Base-by-base conservation (phyloP, 148 eudicot species). In the Silene conica region DNA sequence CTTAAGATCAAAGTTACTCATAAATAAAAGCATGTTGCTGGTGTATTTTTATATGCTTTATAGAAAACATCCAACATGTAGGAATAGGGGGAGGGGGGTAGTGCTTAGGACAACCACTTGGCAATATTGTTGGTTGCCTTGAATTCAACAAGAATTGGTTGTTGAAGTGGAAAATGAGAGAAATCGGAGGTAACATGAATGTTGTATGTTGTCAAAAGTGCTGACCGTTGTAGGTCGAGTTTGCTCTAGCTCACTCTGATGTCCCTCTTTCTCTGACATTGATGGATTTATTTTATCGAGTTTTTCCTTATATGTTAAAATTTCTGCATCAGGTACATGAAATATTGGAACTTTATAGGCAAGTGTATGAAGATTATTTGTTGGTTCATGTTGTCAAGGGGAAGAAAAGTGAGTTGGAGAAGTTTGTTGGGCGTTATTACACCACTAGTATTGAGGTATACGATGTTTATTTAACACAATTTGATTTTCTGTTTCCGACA, bases 391-490 rank as follows among this genome's bases (percentile, higher is more conserved):
- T 96, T 43, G 67, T 92, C 31, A 92, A 89, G 82, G 97, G 99
- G 9, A 92, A 89, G 82, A 96, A 96, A 75, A 96, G 99, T 73
- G 97, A 96, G 70, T 74, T 86, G 74, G 97, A 96, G 84, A 96
- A 96, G 80, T 96, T 96, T 84, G 99, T 97, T 46, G 99, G 99
- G 73, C 97, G 99, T 46, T 90, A 89, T 67, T 96, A 96, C 70
- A 96, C 99, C 10, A 96, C 96, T 11, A 92, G 90, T 82, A 92
- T 90, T 64, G 96, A 90, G 96, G 96, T 89, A 80, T 31, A 50
- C 2, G 28, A 45, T 43, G 67, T 50, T 59, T 58, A n/a, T 46
- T 18, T 48, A 12, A 46, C 20, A 28, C 43, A 70, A 26, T 20
- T 20, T 19, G 11, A 3, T 13, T 15, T 48, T 46, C 26, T 34